A percentile compares a stretch with the other conserved stretches of the same genome.
Evolutionary conservation across 306 rosid species (phyloP).

Genomic region (Hippophae rhamnoides): DNA sequence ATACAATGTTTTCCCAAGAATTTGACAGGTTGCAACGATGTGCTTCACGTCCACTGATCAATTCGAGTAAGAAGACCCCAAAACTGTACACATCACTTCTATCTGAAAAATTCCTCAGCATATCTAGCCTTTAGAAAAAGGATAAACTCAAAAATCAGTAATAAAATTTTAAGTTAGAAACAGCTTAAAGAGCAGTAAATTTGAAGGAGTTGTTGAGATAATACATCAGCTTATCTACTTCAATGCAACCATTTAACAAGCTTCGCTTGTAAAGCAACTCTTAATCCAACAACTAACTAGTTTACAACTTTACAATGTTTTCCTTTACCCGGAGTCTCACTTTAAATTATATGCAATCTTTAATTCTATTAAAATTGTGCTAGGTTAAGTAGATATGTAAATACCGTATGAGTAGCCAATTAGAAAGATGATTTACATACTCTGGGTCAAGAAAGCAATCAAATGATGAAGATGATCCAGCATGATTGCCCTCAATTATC

Average conservation of each 20-base stretch:
- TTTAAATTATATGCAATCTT: too few relatives aligned
- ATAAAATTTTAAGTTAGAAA: background rate
- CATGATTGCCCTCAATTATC: constrained; percentile 24
- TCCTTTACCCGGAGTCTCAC: too few relatives aligned
- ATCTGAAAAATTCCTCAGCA: constrained; percentile 31
- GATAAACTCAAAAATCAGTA: constrained; percentile 1
- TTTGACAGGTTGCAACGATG: constrained; percentile 23
- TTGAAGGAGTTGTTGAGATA: background rate
- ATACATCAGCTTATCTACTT: too few relatives aligned
- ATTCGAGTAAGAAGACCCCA: constrained; percentile 66
- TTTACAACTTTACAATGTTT: too few relatives aligned
- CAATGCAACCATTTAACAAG: too few relatives aligned
- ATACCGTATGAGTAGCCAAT: background rate
- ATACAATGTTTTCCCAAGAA: constrained; percentile 27
- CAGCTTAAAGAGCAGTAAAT: background rate
- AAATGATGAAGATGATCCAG: constrained; percentile 43
- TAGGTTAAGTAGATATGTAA: too few relatives aligned
- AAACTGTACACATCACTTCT: constrained; percentile 59
- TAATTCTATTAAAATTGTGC: too few relatives aligned
- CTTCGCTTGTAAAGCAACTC: too few relatives aligned
- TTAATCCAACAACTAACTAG: too few relatives aligned
- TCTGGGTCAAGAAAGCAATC: constrained; percentile 61
- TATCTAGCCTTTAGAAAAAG: constrained; percentile 40
- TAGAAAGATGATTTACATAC: constrained; percentile 32
- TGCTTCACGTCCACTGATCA: constrained; percentile 55